phyloP scores from a whole-genome alignment of 2,329 filamentous ascomycete species.

The Hypoxylon sp. region DNA sequence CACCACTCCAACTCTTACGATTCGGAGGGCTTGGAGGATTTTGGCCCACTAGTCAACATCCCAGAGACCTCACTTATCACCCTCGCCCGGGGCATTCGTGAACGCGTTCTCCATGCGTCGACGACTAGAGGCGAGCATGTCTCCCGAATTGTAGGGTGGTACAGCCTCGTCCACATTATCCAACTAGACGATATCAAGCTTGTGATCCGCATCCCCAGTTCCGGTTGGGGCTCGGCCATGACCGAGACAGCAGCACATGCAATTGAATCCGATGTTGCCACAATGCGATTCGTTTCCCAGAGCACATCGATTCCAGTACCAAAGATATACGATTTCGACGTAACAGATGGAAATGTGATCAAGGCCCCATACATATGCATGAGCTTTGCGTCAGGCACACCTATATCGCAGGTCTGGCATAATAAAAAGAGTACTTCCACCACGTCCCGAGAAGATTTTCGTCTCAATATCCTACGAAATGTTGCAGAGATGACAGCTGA shows the following conservation, averaged over 20 bases:
- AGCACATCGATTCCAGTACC: slow-evolving; percentile 27
- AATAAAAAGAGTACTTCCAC: too few relatives aligned
- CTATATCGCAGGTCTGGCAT: slow-evolving; percentile 8
- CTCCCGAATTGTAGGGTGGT: neutral
- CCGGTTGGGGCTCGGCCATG: slow-evolving; percentile 20
- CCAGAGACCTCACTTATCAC: slow-evolving; percentile 8
- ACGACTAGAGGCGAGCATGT: neutral
- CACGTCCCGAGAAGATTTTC: neutral
- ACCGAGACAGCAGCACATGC: slow-evolving; percentile 22
- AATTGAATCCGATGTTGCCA: slow-evolving; percentile 22
- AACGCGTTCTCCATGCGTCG: slow-evolving; percentile 3
- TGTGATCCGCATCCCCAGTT: slow-evolving; percentile 19
- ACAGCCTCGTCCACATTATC: slow-evolving; percentile 26
- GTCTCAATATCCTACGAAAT: slow-evolving; percentile 10
- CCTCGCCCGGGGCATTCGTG: slow-evolving; percentile 17
- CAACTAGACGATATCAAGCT: slow-evolving; percentile 22
- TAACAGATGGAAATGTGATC: slow-evolving; percentile 9
- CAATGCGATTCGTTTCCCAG: slow-evolving; percentile 16
- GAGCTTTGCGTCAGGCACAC: slow-evolving; percentile 20
- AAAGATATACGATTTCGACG: slow-evolving; percentile 23
- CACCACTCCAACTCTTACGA: too few relatives aligned
- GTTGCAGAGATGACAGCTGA: slow-evolving; percentile 15
- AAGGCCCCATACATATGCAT: slow-evolving; percentile 27
- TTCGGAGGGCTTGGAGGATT: neutral
- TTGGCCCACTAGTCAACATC: slow-evolving; percentile 21